Conservation (phyloP, 208 protist genomes). For the Acanthamoeba royreba region DNA sequence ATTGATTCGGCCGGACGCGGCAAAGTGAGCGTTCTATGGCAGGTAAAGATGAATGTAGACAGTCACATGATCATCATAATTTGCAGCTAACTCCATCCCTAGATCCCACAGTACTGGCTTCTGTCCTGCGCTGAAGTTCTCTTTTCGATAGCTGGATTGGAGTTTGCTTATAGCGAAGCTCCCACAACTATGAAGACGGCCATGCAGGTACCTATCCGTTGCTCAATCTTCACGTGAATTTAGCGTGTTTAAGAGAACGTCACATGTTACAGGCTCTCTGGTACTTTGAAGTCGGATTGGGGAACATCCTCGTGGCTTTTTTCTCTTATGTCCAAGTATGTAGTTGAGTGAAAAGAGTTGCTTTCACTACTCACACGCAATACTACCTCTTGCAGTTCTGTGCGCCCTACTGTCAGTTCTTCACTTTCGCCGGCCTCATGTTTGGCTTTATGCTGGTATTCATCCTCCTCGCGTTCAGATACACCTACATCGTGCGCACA, state of each 20-base stretch:
- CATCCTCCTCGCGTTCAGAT: slow-evolving; percentile 39
- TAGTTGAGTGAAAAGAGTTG: background rate
- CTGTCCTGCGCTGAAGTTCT: slow-evolving; percentile 67
- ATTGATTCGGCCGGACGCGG: background rate
- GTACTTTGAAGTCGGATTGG: background rate
- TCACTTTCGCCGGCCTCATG: slow-evolving; percentile 68
- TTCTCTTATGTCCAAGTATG: slow-evolving; percentile 45
- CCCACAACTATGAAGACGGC: slow-evolving; percentile 62
- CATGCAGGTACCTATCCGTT: background rate
- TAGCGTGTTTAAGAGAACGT: background rate
- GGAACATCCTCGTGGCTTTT: background rate
- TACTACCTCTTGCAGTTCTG: slow-evolving; percentile 42
- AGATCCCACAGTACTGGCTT: slow-evolving; percentile 71
- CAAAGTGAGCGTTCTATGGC: background rate
- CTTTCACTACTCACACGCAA: background rate
- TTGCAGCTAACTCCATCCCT: background rate
- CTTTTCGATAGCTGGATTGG: slow-evolving; percentile 66
- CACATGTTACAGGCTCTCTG: background rate
- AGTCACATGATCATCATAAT: background rate
- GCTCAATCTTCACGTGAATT: background rate
- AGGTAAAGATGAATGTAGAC: background rate
- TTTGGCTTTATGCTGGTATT: slow-evolving; percentile 51
- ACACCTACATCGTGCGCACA: slow-evolving; percentile 51
- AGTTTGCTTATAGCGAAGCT: slow-evolving; percentile 69
- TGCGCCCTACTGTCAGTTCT: slow-evolving; percentile 53